Conservation (phyloP, 768 basidiomycete genomes). For the Auricularia cornea region DNA sequence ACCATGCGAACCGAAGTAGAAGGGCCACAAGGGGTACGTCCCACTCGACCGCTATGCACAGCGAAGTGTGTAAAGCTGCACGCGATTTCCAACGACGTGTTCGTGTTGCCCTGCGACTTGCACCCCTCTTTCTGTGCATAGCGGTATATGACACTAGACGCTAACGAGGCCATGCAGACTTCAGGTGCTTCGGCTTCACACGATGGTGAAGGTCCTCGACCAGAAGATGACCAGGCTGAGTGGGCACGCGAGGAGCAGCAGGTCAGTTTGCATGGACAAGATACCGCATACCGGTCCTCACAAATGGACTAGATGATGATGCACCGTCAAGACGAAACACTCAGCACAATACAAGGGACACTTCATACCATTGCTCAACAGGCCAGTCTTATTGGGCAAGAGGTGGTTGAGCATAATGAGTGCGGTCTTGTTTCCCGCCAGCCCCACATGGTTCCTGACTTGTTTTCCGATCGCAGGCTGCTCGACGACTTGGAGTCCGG, state of each 20-base stretch:
- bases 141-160: too few relatives aligned
- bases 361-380: conserved; percentile 78
- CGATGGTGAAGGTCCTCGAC: conserved; percentile 14
- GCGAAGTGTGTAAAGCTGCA: too few relatives aligned
- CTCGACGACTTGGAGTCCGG: conserved; percentile 67
- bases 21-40: not conserved
- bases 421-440: too few relatives aligned
- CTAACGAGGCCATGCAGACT: too few relatives aligned
- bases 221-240: conserved; percentile 58
- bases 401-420: conserved; percentile 90
- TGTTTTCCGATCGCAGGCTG: conserved; percentile 45
- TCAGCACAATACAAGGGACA: conserved; percentile 82
- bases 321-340: conserved; percentile 79
- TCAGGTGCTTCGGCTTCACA: not conserved
- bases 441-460: not conserved
- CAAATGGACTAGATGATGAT: conserved; percentile 59
- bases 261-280: conserved; percentile 29
- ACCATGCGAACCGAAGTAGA: conserved; percentile 63
- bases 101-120: too few relatives aligned
- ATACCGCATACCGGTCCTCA: conserved; percentile 6
- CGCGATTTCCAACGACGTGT: too few relatives aligned
- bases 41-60: too few relatives aligned
- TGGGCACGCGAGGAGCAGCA: conserved; percentile 88
- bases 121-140: too few relatives aligned
- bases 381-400: conserved; percentile 89